These are phyloP conservation scores for Cryoendolithus antarcticus DNA, from an alignment of 2,329 filamentous ascomycete genomes.

Conservation along the genomic window DNA sequence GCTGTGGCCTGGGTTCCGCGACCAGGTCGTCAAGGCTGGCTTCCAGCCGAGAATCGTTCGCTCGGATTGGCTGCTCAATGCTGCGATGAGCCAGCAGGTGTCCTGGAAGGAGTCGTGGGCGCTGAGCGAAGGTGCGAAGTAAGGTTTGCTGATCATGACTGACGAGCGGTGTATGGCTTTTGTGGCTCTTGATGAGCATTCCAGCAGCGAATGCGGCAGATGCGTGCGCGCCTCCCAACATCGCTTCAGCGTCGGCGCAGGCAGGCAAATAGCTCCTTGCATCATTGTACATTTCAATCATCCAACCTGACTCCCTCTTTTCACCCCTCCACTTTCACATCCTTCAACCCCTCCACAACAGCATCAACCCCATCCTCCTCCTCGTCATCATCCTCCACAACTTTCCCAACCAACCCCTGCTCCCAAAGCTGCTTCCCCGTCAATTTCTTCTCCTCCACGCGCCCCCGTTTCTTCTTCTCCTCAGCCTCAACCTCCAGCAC, in stretches of 20 bases:
- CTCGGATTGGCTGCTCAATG: constrained; percentile 79
- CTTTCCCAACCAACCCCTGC: constrained; percentile 45
- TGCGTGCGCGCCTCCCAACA: too few species aligned
- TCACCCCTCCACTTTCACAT: constrained; percentile 49
- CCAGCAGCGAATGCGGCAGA: too few species aligned
- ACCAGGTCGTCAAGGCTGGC: constrained; percentile 64
- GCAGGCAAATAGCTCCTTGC: too few species aligned
- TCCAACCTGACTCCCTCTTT: neutral
- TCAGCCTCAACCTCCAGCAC: constrained; percentile 60
- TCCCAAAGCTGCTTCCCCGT: constrained; percentile 44
- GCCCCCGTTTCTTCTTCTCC: constrained; percentile 34
- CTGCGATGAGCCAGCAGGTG: constrained; percentile 77
- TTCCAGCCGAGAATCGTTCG: constrained; percentile 72
- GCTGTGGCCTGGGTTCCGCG: constrained; percentile 68
- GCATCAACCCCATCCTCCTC: constrained; percentile 41
- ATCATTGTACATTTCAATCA: too few species aligned
- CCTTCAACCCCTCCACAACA: constrained; percentile 50
- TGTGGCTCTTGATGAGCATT: too few species aligned
- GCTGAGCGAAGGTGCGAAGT: constrained; percentile 6
- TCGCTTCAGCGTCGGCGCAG: too few species aligned
- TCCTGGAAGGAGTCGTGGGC: constrained; percentile 21
- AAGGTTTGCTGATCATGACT: neutral
- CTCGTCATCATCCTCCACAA: constrained; percentile 54
- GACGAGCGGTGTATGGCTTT: too few species aligned
- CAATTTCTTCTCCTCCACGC: constrained; percentile 72